Percentiles rank a stretch among this genome's conserved stretches.
Conservation (phyloP, 2,329 filamentous ascomycete species). For the Aspergillus fructus region DNA sequence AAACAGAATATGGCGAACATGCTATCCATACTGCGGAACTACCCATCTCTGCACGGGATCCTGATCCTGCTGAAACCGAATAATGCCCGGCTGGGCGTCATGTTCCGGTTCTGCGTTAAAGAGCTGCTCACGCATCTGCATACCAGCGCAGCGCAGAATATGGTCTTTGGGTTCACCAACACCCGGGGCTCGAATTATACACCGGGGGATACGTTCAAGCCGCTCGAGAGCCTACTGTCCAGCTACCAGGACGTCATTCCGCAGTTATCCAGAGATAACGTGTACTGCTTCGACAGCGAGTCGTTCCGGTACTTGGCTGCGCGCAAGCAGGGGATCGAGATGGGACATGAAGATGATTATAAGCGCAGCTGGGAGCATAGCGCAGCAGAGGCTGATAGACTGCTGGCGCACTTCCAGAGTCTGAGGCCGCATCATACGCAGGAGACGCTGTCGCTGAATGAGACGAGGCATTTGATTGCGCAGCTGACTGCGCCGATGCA, state of each 20-base stretch:
- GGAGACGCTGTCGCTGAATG: slow-evolving; percentile 4
- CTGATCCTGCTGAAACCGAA: slow-evolving; percentile 7
- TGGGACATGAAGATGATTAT: slow-evolving; percentile 8
- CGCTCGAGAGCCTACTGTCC: not conserved
- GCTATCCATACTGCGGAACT: slow-evolving; percentile 4
- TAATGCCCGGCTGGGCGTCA: not conserved
- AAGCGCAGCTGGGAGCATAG: slow-evolving; percentile 8
- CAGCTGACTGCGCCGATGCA: slow-evolving; percentile 11
- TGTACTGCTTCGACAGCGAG: slow-evolving; percentile 9
- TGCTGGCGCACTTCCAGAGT: slow-evolving; percentile 4
- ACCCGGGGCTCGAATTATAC: slow-evolving; percentile 7
- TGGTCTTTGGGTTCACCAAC: slow-evolving; percentile 9
- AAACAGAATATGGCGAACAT: slow-evolving; percentile 11
- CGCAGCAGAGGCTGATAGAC: not conserved
- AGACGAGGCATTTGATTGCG: slow-evolving; percentile 8
- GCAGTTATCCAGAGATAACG: not conserved
- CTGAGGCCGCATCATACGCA: slow-evolving; percentile 6
- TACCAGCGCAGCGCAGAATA: slow-evolving; percentile 9
- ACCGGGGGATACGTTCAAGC: slow-evolving; percentile 4
- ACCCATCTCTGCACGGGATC: slow-evolving; percentile 5
- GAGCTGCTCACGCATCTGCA: slow-evolving; percentile 4
- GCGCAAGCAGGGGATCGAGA: slow-evolving; percentile 4
- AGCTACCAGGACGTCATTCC: slow-evolving; percentile 1
- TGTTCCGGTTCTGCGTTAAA: slow-evolving; percentile 9
- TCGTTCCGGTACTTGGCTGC: slow-evolving; percentile 9